Base-by-base conservation (phyloP, 345 rosid genomes). In the Brassica napus region DNA sequence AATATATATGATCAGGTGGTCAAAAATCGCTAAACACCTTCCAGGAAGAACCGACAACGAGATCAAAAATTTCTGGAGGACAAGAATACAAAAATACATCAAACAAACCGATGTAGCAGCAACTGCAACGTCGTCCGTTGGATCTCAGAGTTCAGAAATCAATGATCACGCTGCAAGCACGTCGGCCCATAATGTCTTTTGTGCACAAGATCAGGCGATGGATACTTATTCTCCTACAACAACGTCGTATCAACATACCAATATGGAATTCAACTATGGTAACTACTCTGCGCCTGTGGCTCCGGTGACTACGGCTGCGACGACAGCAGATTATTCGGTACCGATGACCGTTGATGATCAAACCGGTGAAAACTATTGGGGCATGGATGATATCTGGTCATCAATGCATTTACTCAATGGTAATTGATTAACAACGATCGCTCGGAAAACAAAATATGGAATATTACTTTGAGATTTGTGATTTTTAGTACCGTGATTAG, bases 1-100 rank as follows among this genome's bases (percentile, higher is more conserved):
- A 65, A 57, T 39, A 18, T 23, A 14, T 66, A 18, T 77, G 30
- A 35, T 35, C 21, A 92, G 97, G 87, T 92, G 97, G 97, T 92
- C 97, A 0, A 92, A 96, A 83, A 96, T 96, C 8, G 99, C 98
- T 0, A 96, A 96, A 85, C 97, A 92, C 74, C 85, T 96, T 8
- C 98, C 98, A 6, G 99, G 99, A 71, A 92, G 99, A 84, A 96
- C 99, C 0, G 99, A 96, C 74, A 96, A 96, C 59, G 99, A 96
- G 62, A 96, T 96, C 75, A 96, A 96, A 80, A 96, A 96, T 16
- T 96, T 84, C 67, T 96, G 99, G 98, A 93, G 99, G 82, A 93
- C 98, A 2, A 86, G 92, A 79, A 90, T 96, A 77, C 98, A 96
- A 85, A 93, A 96, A 75, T 95, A 93, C 47, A 89, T 89, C 9